phyloP scores from a whole-genome alignment of 768 basidiomycete genomes.

The Gyrodon lividus region DNA sequence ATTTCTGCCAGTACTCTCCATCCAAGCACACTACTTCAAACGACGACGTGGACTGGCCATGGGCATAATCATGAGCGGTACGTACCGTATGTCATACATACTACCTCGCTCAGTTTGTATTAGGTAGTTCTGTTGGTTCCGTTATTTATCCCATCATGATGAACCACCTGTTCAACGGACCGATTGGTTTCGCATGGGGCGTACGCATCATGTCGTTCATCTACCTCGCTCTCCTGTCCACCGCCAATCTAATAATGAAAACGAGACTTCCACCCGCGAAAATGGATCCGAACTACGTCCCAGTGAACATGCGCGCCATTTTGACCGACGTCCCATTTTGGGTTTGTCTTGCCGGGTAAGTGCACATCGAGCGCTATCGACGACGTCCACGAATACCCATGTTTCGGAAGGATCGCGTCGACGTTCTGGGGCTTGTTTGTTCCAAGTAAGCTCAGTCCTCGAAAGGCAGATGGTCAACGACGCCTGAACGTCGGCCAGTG shows the following conservation, averaged over 20 bases:
- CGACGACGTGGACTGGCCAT: constrained; percentile 33
- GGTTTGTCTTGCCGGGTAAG: neutral
- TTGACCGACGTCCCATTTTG: neutral
- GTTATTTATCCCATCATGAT: constrained; percentile 58
- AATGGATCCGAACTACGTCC: neutral
- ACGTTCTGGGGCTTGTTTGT: neutral
- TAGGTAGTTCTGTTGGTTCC: constrained; percentile 50
- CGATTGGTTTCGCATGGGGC: constrained; percentile 65
- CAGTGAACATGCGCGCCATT: neutral
- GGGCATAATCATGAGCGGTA: constrained; percentile 36
- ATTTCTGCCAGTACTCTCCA: constrained; percentile 29
- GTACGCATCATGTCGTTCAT: constrained; percentile 38
- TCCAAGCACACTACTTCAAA: constrained; percentile 37
- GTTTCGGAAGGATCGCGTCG: neutral
- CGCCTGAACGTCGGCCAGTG: neutral
- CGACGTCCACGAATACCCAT: neutral
- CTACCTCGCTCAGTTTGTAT: neutral
- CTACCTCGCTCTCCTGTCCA: neutral
- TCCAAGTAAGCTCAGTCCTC: neutral
- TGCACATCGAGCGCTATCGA: neutral
- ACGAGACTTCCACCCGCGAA: neutral
- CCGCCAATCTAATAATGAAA: neutral
- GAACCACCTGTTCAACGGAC: constrained; percentile 47
- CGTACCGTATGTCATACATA: constrained; percentile 19
- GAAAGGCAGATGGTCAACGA: neutral